phyloP scores from a whole-genome alignment of 345 rosid genomes.

The Leavenworthia alabamica region DNA sequence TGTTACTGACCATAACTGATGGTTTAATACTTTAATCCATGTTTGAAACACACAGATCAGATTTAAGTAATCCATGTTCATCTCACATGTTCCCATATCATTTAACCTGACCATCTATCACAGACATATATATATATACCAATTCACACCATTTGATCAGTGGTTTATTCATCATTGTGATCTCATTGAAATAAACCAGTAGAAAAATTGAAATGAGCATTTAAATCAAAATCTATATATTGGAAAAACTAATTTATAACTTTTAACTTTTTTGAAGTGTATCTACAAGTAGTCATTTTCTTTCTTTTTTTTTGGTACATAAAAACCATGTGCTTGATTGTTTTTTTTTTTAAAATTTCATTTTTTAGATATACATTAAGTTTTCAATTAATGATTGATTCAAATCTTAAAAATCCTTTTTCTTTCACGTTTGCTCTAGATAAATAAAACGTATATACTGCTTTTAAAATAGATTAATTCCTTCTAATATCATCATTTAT shows the following conservation, averaged over 20 bases:
- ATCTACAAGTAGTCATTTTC: not conserved
- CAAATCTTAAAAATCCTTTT: not conserved
- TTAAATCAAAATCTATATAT: not conserved
- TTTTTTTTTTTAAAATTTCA: too few species aligned
- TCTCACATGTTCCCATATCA: slow-evolving; percentile 15
- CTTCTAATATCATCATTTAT: too few species aligned
- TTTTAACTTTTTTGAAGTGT: not conserved
- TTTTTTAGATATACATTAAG: too few species aligned
- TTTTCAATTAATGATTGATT: too few species aligned
- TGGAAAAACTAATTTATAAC: not conserved
- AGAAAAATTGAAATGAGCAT: not conserved
- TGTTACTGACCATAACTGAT: slow-evolving; percentile 17
- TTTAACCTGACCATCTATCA: too few species aligned
- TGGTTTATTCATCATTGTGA: not conserved
- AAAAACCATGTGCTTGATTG: too few species aligned
- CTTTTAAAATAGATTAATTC: too few species aligned
- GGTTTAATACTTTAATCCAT: slow-evolving; percentile 2
- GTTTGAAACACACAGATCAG: slow-evolving; percentile 17
- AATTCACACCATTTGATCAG: too few species aligned
- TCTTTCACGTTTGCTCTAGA: not conserved
- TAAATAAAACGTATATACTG: too few species aligned
- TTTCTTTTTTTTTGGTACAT: too few species aligned
- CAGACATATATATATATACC: too few species aligned
- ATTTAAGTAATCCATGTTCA: slow-evolving; percentile 17
- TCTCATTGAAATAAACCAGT: not conserved